Base-by-base conservation (phyloP, 345 rosid species). In the Citrus unshiu region DNA sequence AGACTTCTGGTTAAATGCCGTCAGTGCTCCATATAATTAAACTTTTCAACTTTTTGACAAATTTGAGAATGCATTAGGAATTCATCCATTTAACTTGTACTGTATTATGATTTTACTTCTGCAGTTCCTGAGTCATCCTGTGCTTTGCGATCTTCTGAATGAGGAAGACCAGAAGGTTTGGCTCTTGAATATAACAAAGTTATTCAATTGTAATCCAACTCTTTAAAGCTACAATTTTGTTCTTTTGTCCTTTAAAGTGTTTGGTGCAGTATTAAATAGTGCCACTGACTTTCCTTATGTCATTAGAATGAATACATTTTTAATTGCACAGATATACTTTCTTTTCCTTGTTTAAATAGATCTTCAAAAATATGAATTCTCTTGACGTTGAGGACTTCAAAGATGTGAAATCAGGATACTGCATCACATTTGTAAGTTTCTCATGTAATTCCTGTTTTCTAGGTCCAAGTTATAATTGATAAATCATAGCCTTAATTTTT, bases 1-100 rank as follows among this genome's bases (percentile, higher is more conserved):
- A 4, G 88, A 86, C 77, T 86, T 86, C 78, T 86, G 88, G 88
- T 79, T 83, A 54, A 86, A 81, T 37, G 88, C 88, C 43, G 86
- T 86, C 19, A 79, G 85, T 83, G 69, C 16, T 66, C n/a, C 13
- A 24, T 68, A 78, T 81, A 16, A 62, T 25, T 21, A 5, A 56
- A 56, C 30, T 34, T 72, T 32, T 69, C 29, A 14, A 54, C 43
- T 35, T 54, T 74, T 5, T 37, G 70, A 72, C 61, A 75, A 81
- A 75, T 32, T 27, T 34, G 30, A 72, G 64, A 34, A 32, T 72
- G 30, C 30, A 32, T 57, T 21, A 24, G 65, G 75, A 77, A 78
- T 43, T 60, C 27, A 51, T 39, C 25, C 34, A 30, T 72, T 6
- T 78, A 62, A 18, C 39, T 7, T 46, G 13, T 14, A 51, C 32